A percentile compares a stretch with the other conserved stretches of the same genome.
Conservation (phyloP, 306 rosid species). For the Cicer bijugum region DNA sequence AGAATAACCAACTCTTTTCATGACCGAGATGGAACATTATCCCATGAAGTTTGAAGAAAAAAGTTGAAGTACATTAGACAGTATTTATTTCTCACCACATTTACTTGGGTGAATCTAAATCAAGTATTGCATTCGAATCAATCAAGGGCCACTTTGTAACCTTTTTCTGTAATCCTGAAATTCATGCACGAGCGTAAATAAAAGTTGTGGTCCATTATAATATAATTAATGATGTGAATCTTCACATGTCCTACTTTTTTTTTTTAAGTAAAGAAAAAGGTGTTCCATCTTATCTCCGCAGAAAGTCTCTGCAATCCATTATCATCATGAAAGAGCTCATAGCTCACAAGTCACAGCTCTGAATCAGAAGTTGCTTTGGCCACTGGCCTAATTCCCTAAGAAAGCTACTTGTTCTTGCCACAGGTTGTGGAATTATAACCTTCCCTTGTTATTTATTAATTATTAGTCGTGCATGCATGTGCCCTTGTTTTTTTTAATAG, state of each 20-base stretch:
- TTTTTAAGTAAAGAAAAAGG: slow-evolving; percentile 46
- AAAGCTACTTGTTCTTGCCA: slow-evolving; percentile 16
- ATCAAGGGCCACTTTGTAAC: slow-evolving; percentile 4
- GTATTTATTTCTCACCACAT: neutral
- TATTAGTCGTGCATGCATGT: too few relatives aligned
- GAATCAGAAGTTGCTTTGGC: slow-evolving; percentile 37
- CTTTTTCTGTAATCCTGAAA: neutral
- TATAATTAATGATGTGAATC: slow-evolving; percentile 25
- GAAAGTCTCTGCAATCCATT: slow-evolving; percentile 37
- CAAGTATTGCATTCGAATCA: neutral
- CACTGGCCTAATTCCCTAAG: slow-evolving; percentile 30
- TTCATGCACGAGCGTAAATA: neutral
- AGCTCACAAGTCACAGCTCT: slow-evolving; percentile 29
- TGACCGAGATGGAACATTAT: neutral
- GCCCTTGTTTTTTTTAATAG: too few relatives aligned
- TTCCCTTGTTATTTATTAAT: too few relatives aligned
- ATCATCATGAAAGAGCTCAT: slow-evolving; percentile 24
- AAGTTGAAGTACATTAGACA: neutral
- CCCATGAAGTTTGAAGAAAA: neutral
- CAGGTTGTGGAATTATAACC: slow-evolving; percentile 18
- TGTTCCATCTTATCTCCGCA: slow-evolving; percentile 41
- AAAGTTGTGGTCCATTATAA: slow-evolving; percentile 41
- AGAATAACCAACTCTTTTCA: neutral
- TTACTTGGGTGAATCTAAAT: neutral
- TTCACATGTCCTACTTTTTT: slow-evolving; percentile 43